Base-by-base conservation (phyloP, 306 rosid genomes). In the Pterocarpus santalinus region DNA sequence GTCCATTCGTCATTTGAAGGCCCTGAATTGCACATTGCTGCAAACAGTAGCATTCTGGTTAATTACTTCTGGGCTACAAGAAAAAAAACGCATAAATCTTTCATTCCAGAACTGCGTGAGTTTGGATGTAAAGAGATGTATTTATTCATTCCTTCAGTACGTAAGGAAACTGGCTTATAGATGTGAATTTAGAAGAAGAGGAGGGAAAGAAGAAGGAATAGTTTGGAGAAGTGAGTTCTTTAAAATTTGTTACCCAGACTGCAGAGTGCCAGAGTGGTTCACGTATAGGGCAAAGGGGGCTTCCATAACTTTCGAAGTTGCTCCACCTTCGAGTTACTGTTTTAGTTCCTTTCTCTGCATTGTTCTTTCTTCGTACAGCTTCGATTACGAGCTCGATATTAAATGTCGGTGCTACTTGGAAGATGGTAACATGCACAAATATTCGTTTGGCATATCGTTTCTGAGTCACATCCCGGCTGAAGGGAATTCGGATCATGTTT, bases 401-500 rank as follows among this genome's bases (percentile, higher is more conserved):
- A 9, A 8, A 58, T 58, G 61, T 8, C 8, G 22, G 13, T 9
- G 3, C 55, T 13, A 49, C 47, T 43, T 49, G 55, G n/a, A 11
- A 3, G 55, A 49, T 10, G 55, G 55, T 49, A 49, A 43, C n/a
- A 10, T 43, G 47, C 47, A 43, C 47, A 43, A 43, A 43, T 43
- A 43, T 43, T 43, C 47, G 8, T 43, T 43, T 43, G 47, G 47
- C 47, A 6, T 43, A 43, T 43, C 8, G 8, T 43, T 43, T 43
- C 47, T 43, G 8, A 43, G 5, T 43, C 47, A 6, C 47, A 43
- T 43, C 5, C 47, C 47, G 47, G 47, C 47, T 1, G 10, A 43
- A 43, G 73, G 8, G 55, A 1, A 5, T 43, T 67, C 38, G 2
- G 72, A 65, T 33, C 60, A 76, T 63, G 72, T 76, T 16, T 51